Evolutionary conservation across 768 basidiomycete genomes (phyloP), one percentile per base, ranked within the genome.

Genomic region (Lactifluus piperatus): DNA sequence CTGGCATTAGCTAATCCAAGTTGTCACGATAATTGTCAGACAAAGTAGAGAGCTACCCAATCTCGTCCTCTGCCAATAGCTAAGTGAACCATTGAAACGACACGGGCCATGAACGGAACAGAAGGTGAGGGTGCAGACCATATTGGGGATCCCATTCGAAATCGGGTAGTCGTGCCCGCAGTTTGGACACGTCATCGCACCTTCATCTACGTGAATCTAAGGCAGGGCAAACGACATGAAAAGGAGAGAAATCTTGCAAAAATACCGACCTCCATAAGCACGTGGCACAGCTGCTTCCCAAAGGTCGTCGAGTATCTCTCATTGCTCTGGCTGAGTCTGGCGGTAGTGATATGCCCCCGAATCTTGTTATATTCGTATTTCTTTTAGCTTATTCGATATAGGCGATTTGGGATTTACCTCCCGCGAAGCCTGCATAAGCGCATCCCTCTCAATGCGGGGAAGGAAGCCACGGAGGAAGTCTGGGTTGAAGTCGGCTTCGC

Each of bases 111-210:
- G 7, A 36, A 24, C 13, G 18, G 26, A 14, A 18, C 18, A n/a
- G 22, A 8, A 18, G 5, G 34, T 24, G 24, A 41, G 8, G 22
- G 37, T 41, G 37, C 45, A 18, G 45, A 94, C 95, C 95, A 98
- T 98, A 77, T 98, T 98, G 6, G 95, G 94, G 62, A 99, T 98
- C 13, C 94, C 94, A 68, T 86, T 94, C 49, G 83, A 85, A 67
- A 99, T 91, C 26, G 86, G 84, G 68, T 97, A 97, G 18, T 84
- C 77, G 66, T 97, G 95, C 22, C 79, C 80, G 74, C 95, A 99
- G 64, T 90, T 92, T 24, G 88, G 88, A 71, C 95, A 98, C 32
- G 85, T 80, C 95, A 99, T 97, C 7, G 78, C 74, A 3, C 95
- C 95, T 73, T 97, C 93, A 65, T 91, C 84, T 13, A 98, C 77